Evolutionary conservation across 1,284 basidiomycete species (phyloP).

Genomic region (Sphaerobolus stellatus): DNA sequence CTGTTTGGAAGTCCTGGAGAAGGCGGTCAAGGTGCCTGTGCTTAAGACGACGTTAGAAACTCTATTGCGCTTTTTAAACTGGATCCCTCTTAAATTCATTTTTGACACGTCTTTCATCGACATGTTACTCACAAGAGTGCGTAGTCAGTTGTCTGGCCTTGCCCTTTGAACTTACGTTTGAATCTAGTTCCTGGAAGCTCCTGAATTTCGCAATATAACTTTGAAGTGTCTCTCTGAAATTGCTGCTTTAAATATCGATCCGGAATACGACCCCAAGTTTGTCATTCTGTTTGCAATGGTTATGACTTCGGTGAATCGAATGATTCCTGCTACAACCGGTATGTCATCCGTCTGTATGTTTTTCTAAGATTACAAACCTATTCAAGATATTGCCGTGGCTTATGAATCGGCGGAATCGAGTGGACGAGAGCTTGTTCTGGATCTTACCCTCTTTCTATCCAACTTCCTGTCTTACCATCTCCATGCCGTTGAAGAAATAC

Average conservation of each 20-base stretch:
- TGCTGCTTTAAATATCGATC: slow-evolving; percentile 89
- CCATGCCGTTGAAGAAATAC: slow-evolving; percentile 89
- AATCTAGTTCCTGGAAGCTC: slow-evolving; percentile 88
- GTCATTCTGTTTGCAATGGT: slow-evolving; percentile 97
- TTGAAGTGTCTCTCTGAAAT: slow-evolving; percentile 99
- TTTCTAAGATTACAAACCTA: too few species aligned
- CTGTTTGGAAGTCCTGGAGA: slow-evolving; percentile 94
- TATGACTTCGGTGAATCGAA: slow-evolving; percentile 95
- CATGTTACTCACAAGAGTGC: slow-evolving; percentile 82
- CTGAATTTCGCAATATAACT: slow-evolving; percentile 97
- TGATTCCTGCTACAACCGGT: slow-evolving; percentile 94
- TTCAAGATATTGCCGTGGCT: slow-evolving; percentile 81
- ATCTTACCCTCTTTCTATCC: slow-evolving; percentile 93
- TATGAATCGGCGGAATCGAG: slow-evolving; percentile 90
- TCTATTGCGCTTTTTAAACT: slow-evolving; percentile 94
- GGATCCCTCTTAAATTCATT: slow-evolving; percentile 99
- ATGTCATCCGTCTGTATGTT: slow-evolving; percentile 15
- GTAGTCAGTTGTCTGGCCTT: slow-evolving; percentile 32
- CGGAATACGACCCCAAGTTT: slow-evolving; percentile 98
- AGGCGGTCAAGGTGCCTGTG: slow-evolving; percentile 95
- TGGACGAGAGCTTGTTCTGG: slow-evolving; percentile 96
- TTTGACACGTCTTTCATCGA: slow-evolving; percentile 99
- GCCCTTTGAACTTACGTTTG: background rate
- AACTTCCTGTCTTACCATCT: slow-evolving; percentile 96
- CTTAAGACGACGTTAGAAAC: slow-evolving; percentile 97